Percentiles rank a stretch among this genome's conserved stretches.
These are phyloP conservation scores for Annulohypoxylon bovei DNA, from an alignment of 495 filamentous ascomycete genomes.

Conservation along the genomic window DNA sequence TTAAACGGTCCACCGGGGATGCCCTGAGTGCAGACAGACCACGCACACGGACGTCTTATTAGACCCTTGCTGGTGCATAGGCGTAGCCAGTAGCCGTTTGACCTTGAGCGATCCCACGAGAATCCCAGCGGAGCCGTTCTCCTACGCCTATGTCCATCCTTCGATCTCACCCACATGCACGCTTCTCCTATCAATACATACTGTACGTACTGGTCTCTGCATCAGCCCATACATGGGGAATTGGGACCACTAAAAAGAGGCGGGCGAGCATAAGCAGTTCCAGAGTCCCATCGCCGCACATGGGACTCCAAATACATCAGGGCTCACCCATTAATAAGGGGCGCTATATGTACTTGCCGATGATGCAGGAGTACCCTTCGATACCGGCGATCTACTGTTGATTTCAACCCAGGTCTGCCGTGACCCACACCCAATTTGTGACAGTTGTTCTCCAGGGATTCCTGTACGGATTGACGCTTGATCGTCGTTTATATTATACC, in stretches of 20 bases:
- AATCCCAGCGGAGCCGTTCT: slow-evolving; percentile 46
- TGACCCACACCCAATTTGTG: slow-evolving; percentile 63
- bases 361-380: slow-evolving; percentile 57
- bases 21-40: slow-evolving; percentile 41
- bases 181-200: slow-evolving; percentile 30
- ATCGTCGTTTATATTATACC: slow-evolving; percentile 56
- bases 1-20: slow-evolving; percentile 46
- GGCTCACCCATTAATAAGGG: slow-evolving; percentile 58
- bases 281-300: slow-evolving; percentile 54
- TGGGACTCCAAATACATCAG: slow-evolving; percentile 48
- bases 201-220: slow-evolving; percentile 32
- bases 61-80: slow-evolving; percentile 43
- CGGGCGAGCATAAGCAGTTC: slow-evolving; percentile 43
- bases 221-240: slow-evolving; percentile 44
- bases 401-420: slow-evolving; percentile 60
- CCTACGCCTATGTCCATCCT: slow-evolving; percentile 41
- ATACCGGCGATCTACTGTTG: slow-evolving; percentile 56
- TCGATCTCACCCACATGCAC: slow-evolving; percentile 46
- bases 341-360: slow-evolving; percentile 54
- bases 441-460: slow-evolving; percentile 60
- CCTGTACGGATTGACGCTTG: slow-evolving; percentile 57
- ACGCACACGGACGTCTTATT: slow-evolving; percentile 44
- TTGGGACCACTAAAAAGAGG: slow-evolving; percentile 44
- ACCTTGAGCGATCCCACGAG: slow-evolving; percentile 46
- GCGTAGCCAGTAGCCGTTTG: slow-evolving; percentile 45